Conservation (phyloP, 108 stramenopile genomes). For the Nitzschia sp. region DNA sequence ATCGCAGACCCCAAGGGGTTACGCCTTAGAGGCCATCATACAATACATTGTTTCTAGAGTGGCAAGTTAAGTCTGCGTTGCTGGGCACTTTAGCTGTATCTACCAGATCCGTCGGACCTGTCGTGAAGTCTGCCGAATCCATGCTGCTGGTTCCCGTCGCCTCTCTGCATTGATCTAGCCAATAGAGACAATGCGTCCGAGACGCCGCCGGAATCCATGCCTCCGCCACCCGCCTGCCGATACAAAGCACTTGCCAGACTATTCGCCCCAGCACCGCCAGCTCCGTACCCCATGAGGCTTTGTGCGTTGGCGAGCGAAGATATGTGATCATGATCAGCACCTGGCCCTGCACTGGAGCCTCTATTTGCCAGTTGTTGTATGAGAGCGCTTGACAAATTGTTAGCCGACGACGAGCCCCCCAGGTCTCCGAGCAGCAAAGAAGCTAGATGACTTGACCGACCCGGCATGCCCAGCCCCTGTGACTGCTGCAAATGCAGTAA, state of each 20-base stretch:
- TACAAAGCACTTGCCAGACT: constrained; percentile 5
- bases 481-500: constrained; percentile 33
- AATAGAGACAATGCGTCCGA: constrained; percentile 26
- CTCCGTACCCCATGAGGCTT: constrained; percentile 9
- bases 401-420: constrained; percentile 5
- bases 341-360: not conserved
- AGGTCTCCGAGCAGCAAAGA: constrained; percentile 10
- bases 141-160: constrained; percentile 3
- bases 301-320: constrained; percentile 21
- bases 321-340: constrained; percentile 18
- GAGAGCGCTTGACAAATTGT: constrained; percentile 10
- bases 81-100: constrained; percentile 43
- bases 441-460: constrained; percentile 7
- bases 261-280: not conserved
- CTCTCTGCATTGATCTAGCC: constrained; percentile 10
- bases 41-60: no score
- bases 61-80: no score
- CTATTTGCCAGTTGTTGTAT: constrained; percentile 24
- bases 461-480: constrained; percentile 18
- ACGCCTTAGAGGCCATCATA: no score
- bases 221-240: constrained; percentile 5
- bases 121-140: constrained; percentile 23
- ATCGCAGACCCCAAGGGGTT: no score
- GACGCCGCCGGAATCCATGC: constrained; percentile 10
- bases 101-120: constrained; percentile 45